Conservation (phyloP, 495 filamentous ascomycete genomes). For the Penicillium pulvis region DNA sequence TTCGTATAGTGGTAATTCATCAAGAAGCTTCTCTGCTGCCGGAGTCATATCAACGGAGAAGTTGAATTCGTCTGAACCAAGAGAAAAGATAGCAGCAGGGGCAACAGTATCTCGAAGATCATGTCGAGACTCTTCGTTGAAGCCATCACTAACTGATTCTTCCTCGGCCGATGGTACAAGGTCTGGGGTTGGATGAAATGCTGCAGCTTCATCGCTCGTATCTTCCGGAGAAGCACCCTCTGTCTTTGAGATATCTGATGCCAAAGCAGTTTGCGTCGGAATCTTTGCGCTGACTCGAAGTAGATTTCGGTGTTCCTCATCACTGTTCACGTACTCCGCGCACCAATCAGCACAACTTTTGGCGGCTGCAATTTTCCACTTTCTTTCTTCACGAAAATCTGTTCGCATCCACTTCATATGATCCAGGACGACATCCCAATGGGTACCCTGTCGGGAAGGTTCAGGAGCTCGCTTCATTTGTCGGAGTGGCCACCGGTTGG, state of each 20-base stretch:
- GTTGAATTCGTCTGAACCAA: slow-evolving; percentile 78
- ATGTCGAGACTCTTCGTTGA: slow-evolving; percentile 47
- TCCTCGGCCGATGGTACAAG: slow-evolving; percentile 66
- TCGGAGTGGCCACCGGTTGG: slow-evolving; percentile 86
- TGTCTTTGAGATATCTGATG: slow-evolving; percentile 22
- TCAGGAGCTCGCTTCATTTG: slow-evolving; percentile 80
- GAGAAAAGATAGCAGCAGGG: slow-evolving; percentile 78
- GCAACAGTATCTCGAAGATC: slow-evolving; percentile 45
- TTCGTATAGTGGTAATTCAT: slow-evolving; percentile 78
- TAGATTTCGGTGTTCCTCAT: slow-evolving; percentile 57
- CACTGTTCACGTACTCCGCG: slow-evolving; percentile 72
- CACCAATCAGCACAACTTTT: slow-evolving; percentile 76
- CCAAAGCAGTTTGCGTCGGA: slow-evolving; percentile 19
- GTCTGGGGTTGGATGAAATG: slow-evolving; percentile 66
- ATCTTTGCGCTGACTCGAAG: slow-evolving; percentile 66
- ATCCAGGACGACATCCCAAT: slow-evolving; percentile 82
- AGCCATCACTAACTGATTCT: slow-evolving; percentile 52
- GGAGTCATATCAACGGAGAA: slow-evolving; percentile 77
- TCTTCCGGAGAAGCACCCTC: slow-evolving; percentile 31
- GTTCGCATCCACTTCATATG: slow-evolving; percentile 98
- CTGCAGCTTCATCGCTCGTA: slow-evolving; percentile 34
- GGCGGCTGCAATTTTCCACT: slow-evolving; percentile 86
- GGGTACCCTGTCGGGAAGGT: slow-evolving; percentile 69
- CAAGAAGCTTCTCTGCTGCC: slow-evolving; percentile 77
- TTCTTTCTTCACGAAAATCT: slow-evolving; percentile 90